Conservation (phyloP, 176 grass and related monocot genomes). For the Avena eriantha region DNA sequence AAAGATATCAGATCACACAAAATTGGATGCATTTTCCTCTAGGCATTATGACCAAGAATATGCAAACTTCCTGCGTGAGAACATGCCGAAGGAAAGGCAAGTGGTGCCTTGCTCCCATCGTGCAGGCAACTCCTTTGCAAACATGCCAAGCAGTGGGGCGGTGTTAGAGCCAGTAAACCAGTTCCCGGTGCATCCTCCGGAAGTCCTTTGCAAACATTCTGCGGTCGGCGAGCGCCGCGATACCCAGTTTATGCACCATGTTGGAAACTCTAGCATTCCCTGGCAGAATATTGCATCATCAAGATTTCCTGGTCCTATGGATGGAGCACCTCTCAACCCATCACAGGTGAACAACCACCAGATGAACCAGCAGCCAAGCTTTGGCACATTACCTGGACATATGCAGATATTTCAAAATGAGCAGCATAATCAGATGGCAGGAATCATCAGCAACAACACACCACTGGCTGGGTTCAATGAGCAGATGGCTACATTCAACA, state of each 20-base stretch:
- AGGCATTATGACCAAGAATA: background rate
- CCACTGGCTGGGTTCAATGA: background rate
- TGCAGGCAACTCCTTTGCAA: background rate
- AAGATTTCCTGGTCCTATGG: slow-evolving; percentile 14
- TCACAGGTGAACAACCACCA: background rate
- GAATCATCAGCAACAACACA: slow-evolving; percentile 12
- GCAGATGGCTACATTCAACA: slow-evolving; percentile 5
- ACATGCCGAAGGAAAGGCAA: background rate
- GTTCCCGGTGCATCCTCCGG: background rate
- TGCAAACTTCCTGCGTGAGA: background rate
- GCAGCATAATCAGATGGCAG: slow-evolving; percentile 5
- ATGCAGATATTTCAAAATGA: slow-evolving; percentile 20
- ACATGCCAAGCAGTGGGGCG: background rate
- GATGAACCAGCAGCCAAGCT: background rate
- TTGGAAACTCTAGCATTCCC: background rate
- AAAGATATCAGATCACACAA: slow-evolving; percentile 10
- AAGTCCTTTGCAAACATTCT: background rate
- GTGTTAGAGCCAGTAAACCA: slow-evolving; percentile 5
- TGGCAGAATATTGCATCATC: background rate
- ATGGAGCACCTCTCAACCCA: slow-evolving; percentile 14
- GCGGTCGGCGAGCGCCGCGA: background rate
- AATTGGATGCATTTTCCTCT: background rate
- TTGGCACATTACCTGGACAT: background rate
- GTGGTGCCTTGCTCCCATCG: background rate
- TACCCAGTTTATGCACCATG: background rate